A percentile compares a stretch with the other conserved stretches of the same genome.
Conservation (phyloP, 2,329 filamentous ascomycete genomes). For the Aureobasidium melanogenum region DNA sequence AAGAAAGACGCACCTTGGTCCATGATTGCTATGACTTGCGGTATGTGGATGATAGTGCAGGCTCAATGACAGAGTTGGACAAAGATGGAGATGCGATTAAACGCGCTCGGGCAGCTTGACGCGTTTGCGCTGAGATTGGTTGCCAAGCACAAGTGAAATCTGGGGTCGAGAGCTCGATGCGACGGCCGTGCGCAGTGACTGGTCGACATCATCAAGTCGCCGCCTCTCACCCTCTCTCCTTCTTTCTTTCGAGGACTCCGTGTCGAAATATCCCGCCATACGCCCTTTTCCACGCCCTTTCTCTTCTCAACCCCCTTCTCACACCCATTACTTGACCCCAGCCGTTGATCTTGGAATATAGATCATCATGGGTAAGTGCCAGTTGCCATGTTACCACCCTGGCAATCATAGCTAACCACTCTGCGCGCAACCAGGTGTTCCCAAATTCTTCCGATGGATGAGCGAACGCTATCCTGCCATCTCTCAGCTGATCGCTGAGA, state of each 20-base stretch:
- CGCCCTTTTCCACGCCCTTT: constrained; percentile 15
- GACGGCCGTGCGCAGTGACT: background rate
- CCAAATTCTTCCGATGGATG: constrained; percentile 98
- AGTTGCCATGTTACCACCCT: background rate
- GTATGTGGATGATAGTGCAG: background rate
- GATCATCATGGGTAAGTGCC: constrained; percentile 26
- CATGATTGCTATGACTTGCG: background rate
- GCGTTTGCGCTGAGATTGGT: background rate
- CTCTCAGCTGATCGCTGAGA: constrained; percentile 96
- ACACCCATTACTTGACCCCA: background rate
- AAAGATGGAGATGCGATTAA: background rate
- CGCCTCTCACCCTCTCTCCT: constrained; percentile 5
- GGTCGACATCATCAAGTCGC: background rate
- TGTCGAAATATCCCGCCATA: constrained; percentile 24
- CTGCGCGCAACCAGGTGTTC: constrained; percentile 51
- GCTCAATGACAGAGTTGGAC: background rate
- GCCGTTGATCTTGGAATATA: constrained; percentile 21
- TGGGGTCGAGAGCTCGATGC: background rate
- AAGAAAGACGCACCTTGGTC: background rate
- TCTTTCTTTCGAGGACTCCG: constrained; percentile 29
- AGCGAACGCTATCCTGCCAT: constrained; percentile 98
- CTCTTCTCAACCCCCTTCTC: constrained; percentile 3
- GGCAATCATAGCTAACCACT: background rate
- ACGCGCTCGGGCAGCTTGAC: background rate
- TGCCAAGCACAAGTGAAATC: background rate